Base-by-base conservation (phyloP, 768 basidiomycete species). In the Suillus weaverae region DNA sequence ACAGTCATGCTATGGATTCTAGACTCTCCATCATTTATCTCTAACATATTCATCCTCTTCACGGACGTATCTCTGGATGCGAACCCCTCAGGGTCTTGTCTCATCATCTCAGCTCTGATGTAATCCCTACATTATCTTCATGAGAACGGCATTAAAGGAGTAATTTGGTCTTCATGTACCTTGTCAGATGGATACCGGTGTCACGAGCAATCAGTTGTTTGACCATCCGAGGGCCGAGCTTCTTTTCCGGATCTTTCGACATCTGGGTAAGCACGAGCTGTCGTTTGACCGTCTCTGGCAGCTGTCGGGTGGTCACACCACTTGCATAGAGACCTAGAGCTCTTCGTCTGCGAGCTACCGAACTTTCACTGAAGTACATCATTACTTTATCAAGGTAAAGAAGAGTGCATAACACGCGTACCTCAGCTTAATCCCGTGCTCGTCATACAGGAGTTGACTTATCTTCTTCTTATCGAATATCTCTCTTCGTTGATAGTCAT, bases 231-330 rank as follows among this genome's bases (percentile, higher is more conserved):
- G 73, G 69, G 13, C 79, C 79, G 1, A 67, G 68, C 50, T 68
- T 70, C 36, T 74, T 71, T 32, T 62, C 67, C 1, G 74, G 72
- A 59, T 80, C 79, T 54, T 75, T 76, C 13, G 69, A 69, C 72
- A 80, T 73, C 67, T 79, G 76, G 43, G 76, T 74, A 8, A 76
- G 53, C 20, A 80, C 70, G 16, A 80, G 71, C 43, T 78, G 74
- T 4, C 71, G 63, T 62, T 78, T 80, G 4, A 69, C 69, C 2
- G 60, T 64, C 20, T 77, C 74, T 13, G 70, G 66, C 13, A 79
- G 69, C 8, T 69, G 63, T 16, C 51, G 62, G 1, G 76, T 80
- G 14, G 76, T 78, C 5, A 65, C 65, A 13, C 72, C 64, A 61
- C 79, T 77, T 4, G 68, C 78, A 22, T 65, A 63, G 5, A 79